Percentiles rank a stretch among this genome's conserved stretches.
Conservation (phyloP, 1,284 basidiomycete genomes). For the Coniferiporia sulphurascens region DNA sequence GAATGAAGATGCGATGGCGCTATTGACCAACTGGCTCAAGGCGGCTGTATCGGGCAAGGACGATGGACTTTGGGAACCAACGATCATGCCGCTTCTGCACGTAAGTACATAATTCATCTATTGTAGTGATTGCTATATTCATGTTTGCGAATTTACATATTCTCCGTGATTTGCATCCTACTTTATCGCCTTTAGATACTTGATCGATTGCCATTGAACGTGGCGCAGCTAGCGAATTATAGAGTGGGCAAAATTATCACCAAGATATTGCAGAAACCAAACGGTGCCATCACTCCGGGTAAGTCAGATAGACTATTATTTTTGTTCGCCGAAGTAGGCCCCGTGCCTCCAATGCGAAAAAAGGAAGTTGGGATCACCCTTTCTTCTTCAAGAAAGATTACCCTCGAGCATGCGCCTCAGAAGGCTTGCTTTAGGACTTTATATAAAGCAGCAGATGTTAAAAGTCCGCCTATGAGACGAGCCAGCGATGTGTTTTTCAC, state of each 20-base stretch:
- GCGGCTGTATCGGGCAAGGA: slow-evolving; percentile 51
- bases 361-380: background rate
- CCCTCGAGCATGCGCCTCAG: no score
- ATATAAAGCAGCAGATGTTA: no score
- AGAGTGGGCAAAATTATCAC: slow-evolving; percentile 75
- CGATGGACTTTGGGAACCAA: slow-evolving; percentile 58
- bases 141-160: no score
- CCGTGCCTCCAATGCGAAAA: no score
- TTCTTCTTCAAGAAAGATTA: background rate
- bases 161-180: no score
- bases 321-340: background rate
- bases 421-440: background rate
- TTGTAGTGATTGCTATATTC: background rate
- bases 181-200: slow-evolving; percentile 49
- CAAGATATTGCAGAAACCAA: slow-evolving; percentile 38
- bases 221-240: slow-evolving; percentile 60
- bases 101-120: slow-evolving; percentile 41
- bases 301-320: background rate
- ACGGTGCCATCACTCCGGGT: slow-evolving; percentile 7
- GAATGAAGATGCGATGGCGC: slow-evolving; percentile 63
- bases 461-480: no score
- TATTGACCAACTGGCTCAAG: slow-evolving; percentile 75
- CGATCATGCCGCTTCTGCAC: slow-evolving; percentile 77
- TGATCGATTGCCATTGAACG: slow-evolving; percentile 69
- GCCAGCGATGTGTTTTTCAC: background rate